Percentiles rank a stretch among this genome's conserved stretches.
Evolutionary conservation across 2,329 filamentous ascomycete species (phyloP).

Genomic region (Aspergillus chevalieri): DNA sequence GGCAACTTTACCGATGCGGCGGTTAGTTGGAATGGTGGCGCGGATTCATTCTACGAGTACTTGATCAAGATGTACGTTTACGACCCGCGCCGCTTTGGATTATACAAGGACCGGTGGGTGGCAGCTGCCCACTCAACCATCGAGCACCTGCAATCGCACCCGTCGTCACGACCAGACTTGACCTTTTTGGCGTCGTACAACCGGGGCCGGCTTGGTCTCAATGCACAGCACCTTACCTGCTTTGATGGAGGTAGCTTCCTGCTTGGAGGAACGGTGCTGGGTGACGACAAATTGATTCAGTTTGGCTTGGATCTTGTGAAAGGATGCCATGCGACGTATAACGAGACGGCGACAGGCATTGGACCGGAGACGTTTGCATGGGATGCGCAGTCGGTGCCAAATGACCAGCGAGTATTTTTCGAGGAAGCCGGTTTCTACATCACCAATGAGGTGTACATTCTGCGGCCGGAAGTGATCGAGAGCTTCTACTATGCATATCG

Average conservation of each 20-base stretch:
- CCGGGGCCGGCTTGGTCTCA: constrained; percentile 28
- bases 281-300: constrained; percentile 59
- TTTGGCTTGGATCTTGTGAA: constrained; percentile 68
- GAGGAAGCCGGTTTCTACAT: constrained; percentile 66
- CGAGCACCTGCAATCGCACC: constrained; percentile 62
- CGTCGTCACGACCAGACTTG: constrained; percentile 59
- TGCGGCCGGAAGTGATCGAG: constrained; percentile 77
- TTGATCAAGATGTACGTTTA: constrained; percentile 89
- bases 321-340: constrained; percentile 70
- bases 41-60: constrained; percentile 82
- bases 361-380: constrained; percentile 69
- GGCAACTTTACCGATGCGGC: constrained; percentile 61
- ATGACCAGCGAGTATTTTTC: constrained; percentile 55
- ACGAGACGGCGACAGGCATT: constrained; percentile 61
- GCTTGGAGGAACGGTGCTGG: constrained; percentile 67
- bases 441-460: constrained; percentile 53
- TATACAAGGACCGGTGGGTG: constrained; percentile 70
- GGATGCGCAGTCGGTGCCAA: constrained; percentile 47
- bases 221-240: constrained; percentile 58
- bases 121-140: constrained; percentile 71
- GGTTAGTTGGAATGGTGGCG: constrained; percentile 72
- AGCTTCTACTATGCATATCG: constrained; percentile 83
- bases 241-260: constrained; percentile 84
- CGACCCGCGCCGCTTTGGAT: constrained; percentile 56
- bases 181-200: constrained; percentile 53